Percentiles rank a stretch among this genome's conserved stretches.
These are phyloP conservation scores for Penicillium verhagenii DNA, from an alignment of 495 filamentous ascomycete genomes.

Conservation along the genomic window DNA sequence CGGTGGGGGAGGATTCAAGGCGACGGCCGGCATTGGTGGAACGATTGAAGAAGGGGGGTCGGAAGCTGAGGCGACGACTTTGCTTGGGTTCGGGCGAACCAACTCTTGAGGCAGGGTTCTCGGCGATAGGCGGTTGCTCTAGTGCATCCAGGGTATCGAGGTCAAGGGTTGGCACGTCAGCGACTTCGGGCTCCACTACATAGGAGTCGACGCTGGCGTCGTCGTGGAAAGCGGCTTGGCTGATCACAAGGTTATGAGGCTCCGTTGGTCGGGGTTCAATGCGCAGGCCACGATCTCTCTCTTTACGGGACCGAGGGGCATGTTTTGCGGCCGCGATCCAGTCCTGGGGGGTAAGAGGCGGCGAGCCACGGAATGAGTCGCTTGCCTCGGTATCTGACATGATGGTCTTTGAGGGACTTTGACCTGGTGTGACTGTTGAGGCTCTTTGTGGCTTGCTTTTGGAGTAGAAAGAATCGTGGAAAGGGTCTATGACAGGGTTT, in stretches of 20 bases:
- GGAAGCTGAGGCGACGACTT: constrained; percentile 37
- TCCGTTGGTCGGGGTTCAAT: constrained; percentile 11
- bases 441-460: constrained; percentile 19
- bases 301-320: constrained; percentile 22
- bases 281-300: constrained; percentile 4
- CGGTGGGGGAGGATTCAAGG: constrained; percentile 27
- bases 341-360: constrained; percentile 41
- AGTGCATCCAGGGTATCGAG: constrained; percentile 21
- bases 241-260: constrained; percentile 13
- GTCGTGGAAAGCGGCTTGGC: constrained; percentile 21
- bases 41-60: constrained; percentile 37
- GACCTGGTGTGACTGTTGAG: constrained; percentile 22
- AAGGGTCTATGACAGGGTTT: constrained; percentile 23
- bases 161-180: constrained; percentile 36
- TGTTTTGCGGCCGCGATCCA: constrained; percentile 44
- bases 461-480: constrained; percentile 23
- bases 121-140: constrained; percentile 12
- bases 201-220: constrained; percentile 31
- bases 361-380: constrained; percentile 16
- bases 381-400: constrained; percentile 1
- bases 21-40: constrained; percentile 22
- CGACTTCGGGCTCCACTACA: constrained; percentile 25
- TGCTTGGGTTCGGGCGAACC: constrained; percentile 25
- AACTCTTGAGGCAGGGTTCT: constrained; percentile 12
- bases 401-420: constrained; percentile 20